These are phyloP conservation scores for Zymoseptoria ardabiliae DNA, from an alignment of 2,329 filamentous ascomycete species.

Conservation along the genomic window DNA sequence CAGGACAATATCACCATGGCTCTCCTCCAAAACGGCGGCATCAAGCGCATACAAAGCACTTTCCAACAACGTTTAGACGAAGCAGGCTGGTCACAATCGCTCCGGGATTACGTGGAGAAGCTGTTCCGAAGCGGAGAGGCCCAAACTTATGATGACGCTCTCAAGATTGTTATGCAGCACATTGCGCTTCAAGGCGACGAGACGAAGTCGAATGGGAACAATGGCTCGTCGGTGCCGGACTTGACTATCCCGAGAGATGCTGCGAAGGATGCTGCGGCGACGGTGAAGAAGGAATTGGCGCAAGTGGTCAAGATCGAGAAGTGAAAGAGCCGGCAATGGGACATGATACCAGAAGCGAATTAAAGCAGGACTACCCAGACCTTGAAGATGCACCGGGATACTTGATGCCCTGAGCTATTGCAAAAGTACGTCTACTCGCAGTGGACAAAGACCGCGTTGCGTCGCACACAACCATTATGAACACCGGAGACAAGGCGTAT, in stretches of 20 bases:
- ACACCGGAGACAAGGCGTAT: background rate
- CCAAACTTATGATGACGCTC: constrained; percentile 50
- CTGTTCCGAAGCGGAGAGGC: constrained; percentile 52
- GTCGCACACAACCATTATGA: background rate
- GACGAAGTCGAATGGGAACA: constrained; percentile 7
- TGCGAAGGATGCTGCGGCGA: constrained; percentile 46
- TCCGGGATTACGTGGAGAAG: constrained; percentile 48
- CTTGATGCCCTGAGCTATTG: too few species aligned
- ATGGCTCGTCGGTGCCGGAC: constrained; percentile 14
- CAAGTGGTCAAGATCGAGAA: constrained; percentile 20
- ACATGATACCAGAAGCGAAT: background rate
- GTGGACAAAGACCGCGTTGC: too few species aligned
- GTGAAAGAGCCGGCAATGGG: background rate
- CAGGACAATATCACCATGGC: constrained; percentile 38
- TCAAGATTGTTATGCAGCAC: constrained; percentile 46
- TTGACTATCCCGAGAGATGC: constrained; percentile 32
- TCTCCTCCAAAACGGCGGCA: constrained; percentile 42
- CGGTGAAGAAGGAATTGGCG: constrained; percentile 42
- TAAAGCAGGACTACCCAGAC: too few species aligned
- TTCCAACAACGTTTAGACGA: constrained; percentile 50
- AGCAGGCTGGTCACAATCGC: constrained; percentile 51
- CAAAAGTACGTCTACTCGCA: too few species aligned
- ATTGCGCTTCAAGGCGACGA: constrained; percentile 20
- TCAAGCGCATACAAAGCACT: constrained; percentile 49
- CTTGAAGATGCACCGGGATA: too few species aligned